Percentiles rank a stretch among this genome's conserved stretches.
These are phyloP conservation scores for Rhodomyrtus psidioides DNA, from an alignment of 441 rosid species.

Conservation along the genomic window DNA sequence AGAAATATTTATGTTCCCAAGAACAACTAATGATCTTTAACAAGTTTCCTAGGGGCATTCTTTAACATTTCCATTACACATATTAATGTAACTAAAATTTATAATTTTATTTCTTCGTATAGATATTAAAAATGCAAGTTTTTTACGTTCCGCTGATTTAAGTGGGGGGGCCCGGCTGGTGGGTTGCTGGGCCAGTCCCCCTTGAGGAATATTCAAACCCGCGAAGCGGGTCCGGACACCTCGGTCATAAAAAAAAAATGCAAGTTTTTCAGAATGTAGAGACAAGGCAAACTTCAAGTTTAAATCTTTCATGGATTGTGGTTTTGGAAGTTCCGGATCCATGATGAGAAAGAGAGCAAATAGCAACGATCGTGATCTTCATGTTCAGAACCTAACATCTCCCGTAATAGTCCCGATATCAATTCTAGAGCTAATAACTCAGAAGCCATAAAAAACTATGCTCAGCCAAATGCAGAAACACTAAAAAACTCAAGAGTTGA, in stretches of 20 bases:
- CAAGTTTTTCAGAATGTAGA: not conserved
- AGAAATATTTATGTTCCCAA: not conserved
- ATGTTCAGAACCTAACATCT: not conserved
- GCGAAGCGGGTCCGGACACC: too few species aligned
- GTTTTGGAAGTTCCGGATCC: not conserved
- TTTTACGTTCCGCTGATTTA: too few species aligned
- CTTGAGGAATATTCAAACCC: too few species aligned
- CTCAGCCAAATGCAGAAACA: not conserved
- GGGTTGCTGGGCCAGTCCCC: too few species aligned
- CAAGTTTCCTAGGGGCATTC: not conserved
- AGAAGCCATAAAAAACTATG: not conserved
- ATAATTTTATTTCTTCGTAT: not conserved
- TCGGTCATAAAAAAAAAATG: not conserved
- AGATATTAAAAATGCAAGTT: not conserved
- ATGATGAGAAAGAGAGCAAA: not conserved
- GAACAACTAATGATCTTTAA: not conserved
- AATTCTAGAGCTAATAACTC: not conserved
- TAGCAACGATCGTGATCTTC: not conserved
- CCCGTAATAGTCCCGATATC: not conserved
- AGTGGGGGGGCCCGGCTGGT: too few species aligned
- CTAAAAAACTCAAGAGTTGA: not conserved
- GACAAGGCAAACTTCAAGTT: not conserved
- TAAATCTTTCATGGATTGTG: not conserved
- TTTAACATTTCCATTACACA: not conserved
- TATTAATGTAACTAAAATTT: not conserved